Evolutionary conservation across 1,284 basidiomycete species (phyloP), one percentile per base, ranked within the genome.

Genomic region (Tetrapyrgos nigripes): DNA sequence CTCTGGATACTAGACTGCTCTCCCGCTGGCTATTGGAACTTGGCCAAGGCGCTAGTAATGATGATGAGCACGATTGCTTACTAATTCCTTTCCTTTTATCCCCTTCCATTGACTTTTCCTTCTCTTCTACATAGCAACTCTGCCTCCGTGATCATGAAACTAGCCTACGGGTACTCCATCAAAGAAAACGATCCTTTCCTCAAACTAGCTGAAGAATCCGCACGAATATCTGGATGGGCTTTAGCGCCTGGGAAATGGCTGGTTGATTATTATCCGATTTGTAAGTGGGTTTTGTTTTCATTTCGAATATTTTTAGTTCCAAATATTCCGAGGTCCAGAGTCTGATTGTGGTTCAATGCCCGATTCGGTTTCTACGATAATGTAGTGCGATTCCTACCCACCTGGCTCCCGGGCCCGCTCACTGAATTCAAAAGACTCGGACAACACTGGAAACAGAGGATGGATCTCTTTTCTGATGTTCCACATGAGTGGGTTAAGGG

Each of bases 141-240:
- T 1, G 72, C 73, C 0, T 74, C 71, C 4, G 75, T 79, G 10
- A 78, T 81, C 26, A 77, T 82, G 77, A 76, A 74, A 59, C 66
- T 79, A 19, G 73, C 78, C 1, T 81, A 77, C 63, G 80, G 80
- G 4, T 80, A 79, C 63, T 69, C 67, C 2, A 69, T 81, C 9
- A 60, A 57, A 19, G 60, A 67, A 2, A 66, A 78, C 35, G 80
- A 81, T 60, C 69, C 64, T 1, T 80, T 81, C 57, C 74, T 81
- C 50, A 62, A 68, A n/a, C 67, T 77, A 3, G 77, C 76, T 1
- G 76, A 80, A 53, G 79, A 82, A 60, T 63, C 73, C 0, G 69
- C 73, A 1, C 74, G 71, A 45, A 78, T 81, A 48, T 76, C 78
- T 21, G 75, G 73, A 17, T 70, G 67, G 64, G 79, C 79, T 4